These are phyloP conservation scores for Pichia norvegensis DNA, from an alignment of 1,139 yeast species.

Conservation along the genomic window DNA sequence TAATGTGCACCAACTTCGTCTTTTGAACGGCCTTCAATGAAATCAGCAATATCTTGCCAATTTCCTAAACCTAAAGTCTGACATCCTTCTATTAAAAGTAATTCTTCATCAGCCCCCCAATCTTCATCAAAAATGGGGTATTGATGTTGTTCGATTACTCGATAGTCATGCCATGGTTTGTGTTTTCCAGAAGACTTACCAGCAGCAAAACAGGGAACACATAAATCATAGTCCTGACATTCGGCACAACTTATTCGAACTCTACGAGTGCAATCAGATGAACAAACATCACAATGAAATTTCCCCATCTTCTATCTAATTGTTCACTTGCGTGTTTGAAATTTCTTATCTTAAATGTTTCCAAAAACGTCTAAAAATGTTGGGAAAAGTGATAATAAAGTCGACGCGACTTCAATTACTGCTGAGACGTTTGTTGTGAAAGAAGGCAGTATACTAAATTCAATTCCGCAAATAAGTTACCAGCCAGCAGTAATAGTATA, in stretches of 20 bases:
- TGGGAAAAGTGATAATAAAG: background rate
- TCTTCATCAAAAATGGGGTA: constrained; percentile 84
- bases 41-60: constrained; percentile 96
- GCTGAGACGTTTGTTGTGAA: background rate
- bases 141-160: constrained; percentile 87
- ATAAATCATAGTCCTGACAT: constrained; percentile 86
- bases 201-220: constrained; percentile 92
- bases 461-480: background rate
- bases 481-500: background rate
- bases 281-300: constrained; percentile 92
- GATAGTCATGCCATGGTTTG: constrained; percentile 90
- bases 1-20: constrained; percentile 90
- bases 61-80: constrained; percentile 89
- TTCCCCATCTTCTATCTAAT: constrained; percentile 30
- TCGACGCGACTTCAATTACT: constrained; percentile 2
- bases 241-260: constrained; percentile 87
- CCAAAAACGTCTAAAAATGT: background rate
- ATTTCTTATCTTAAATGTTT: background rate
- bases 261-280: constrained; percentile 87
- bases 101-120: constrained; percentile 99
- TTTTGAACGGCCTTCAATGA: constrained; percentile 83
- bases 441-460: background rate
- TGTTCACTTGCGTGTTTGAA: background rate
- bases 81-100: constrained; percentile 77
- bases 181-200: constrained; percentile 79